Evolutionary conservation across 176 grass and related monocot species (phyloP).

Genomic region (Miscanthus lutarioriparius): DNA sequence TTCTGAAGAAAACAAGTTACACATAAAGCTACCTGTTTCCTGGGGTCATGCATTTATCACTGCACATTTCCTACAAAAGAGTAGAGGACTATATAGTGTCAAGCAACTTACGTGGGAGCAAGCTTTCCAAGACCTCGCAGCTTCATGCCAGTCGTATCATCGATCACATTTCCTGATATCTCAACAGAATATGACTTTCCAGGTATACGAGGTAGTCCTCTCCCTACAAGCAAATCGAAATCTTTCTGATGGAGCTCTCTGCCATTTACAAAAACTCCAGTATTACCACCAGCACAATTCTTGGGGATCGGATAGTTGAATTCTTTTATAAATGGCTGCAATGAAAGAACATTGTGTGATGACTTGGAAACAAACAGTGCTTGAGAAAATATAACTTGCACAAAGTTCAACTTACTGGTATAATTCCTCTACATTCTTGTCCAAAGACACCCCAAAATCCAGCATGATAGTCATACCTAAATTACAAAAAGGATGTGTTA

Average conservation of each 20-base stretch:
- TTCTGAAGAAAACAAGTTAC: too few relatives aligned
- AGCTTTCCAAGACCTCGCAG: constrained; percentile 80
- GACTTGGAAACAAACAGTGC: not conserved
- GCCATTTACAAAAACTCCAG: constrained; percentile 75
- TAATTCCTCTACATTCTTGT: constrained; percentile 77
- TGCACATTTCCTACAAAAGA: not conserved
- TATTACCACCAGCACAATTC: constrained; percentile 65
- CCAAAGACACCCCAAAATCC: constrained; percentile 99
- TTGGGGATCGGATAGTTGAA: constrained; percentile 69
- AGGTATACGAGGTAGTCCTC: constrained; percentile 61
- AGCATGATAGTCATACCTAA: constrained; percentile 87
- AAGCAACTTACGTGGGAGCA: constrained; percentile 87
- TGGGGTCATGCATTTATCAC: not conserved
- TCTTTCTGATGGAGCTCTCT: constrained; percentile 95
- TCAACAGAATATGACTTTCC: constrained; percentile 72
- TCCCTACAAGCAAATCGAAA: constrained; percentile 70
- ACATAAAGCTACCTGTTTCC: too few relatives aligned
- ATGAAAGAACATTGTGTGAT: constrained; percentile 6
- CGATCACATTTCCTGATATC: constrained; percentile 71
- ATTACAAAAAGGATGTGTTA: constrained; percentile 29
- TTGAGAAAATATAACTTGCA: not conserved
- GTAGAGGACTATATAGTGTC: not conserved
- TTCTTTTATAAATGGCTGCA: constrained; percentile 86
- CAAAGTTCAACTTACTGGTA: constrained; percentile 65
- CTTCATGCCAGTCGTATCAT: constrained; percentile 57